phyloP scores from a whole-genome alignment of 495 filamentous ascomycete species.

The Podospora pseudopauciseta region DNA sequence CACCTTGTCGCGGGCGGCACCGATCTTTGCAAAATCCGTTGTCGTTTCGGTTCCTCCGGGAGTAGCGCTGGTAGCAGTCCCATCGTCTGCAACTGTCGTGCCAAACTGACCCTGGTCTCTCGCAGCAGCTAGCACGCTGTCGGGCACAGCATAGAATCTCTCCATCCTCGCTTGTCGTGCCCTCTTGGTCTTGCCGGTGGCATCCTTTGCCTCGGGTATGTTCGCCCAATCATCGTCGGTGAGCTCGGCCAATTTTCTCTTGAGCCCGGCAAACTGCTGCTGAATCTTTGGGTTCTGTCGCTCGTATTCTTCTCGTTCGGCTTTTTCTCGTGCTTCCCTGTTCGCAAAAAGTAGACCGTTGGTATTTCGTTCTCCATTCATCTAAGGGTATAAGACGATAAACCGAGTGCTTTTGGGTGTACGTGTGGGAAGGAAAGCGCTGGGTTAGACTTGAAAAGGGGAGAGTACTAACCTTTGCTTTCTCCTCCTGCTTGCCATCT shows the following conservation, averaged over 20 bases:
- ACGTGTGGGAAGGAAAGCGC: constrained; percentile 20
- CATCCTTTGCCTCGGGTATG: constrained; percentile 90
- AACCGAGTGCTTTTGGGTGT: constrained; percentile 56
- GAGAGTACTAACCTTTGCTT: constrained; percentile 76
- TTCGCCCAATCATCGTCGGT: constrained; percentile 96
- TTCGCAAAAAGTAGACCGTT: constrained; percentile 38
- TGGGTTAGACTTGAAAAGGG: constrained; percentile 18
- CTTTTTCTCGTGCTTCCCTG: constrained; percentile 93
- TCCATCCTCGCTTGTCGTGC: constrained; percentile 76
- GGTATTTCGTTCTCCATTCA: not conserved
- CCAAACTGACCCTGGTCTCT: constrained; percentile 76
- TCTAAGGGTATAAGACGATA: constrained; percentile 49
- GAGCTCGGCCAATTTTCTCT: constrained; percentile 80
- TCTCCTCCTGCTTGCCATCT: constrained; percentile 86
- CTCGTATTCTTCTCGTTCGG: constrained; percentile 92
- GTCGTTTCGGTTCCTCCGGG: constrained; percentile 51
- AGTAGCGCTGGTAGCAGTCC: constrained; percentile 50
- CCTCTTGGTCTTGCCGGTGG: constrained; percentile 88
- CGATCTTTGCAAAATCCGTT: constrained; percentile 98
- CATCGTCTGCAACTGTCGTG: constrained; percentile 79
- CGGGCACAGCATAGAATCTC: constrained; percentile 93
- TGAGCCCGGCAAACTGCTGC: constrained; percentile 95
- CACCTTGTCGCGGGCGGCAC: constrained; percentile 89
- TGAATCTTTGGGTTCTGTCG: constrained; percentile 96
- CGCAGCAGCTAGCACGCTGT: constrained; percentile 89